Base-by-base conservation (phyloP, 164 flowering plant species). In the Umbilicus rupestris region DNA sequence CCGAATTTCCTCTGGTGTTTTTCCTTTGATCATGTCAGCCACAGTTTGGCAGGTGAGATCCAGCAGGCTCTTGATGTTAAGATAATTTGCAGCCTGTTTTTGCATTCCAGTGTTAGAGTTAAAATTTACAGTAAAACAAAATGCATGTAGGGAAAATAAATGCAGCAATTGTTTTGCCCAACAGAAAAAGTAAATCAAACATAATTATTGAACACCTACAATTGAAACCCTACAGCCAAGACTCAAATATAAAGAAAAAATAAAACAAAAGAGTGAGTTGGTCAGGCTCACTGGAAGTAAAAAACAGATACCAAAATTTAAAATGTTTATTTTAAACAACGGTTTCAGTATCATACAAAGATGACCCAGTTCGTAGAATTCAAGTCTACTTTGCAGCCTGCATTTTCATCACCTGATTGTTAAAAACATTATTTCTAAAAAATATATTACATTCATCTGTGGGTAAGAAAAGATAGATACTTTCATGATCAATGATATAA, bases 41-140 rank as follows among this genome's bases (percentile, higher is more conserved):
- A 55, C 60, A 28, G 60, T 55, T 55, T 55, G 60, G 60, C 60
- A 55, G 33, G 60, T 55, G 7, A 55, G 60, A 55, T 55, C 60
- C 19, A 55, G 60, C 60, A 55, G 60, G 11, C 60, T 28, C 60
- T 55, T 55, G 60, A 55, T 55, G 60, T 55, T 55, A 14, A 55
- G 60, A 28, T 55, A 55, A 55, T 55, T 55, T n/a, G 60, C 60
- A 12, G 60, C 60, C 60, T 55, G 60, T 55, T 55, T 26, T 16
- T 17, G 2, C 22, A 22, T 52, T 22, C 7, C 14, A 28, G 28
- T 2, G 31, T 55, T n/a, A n/a, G n/a, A n/a, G n/a, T n/a, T n/a
- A n/a, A n/a, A n/a, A n/a, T n/a, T n/a, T n/a, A n/a, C n/a, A n/a
- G n/a, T n/a, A n/a, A n/a, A 49, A 49, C 55, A 49, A 1, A 49